Conservation (phyloP, 2,329 filamentous ascomycete genomes). For the Reticulascus tulasneorum region DNA sequence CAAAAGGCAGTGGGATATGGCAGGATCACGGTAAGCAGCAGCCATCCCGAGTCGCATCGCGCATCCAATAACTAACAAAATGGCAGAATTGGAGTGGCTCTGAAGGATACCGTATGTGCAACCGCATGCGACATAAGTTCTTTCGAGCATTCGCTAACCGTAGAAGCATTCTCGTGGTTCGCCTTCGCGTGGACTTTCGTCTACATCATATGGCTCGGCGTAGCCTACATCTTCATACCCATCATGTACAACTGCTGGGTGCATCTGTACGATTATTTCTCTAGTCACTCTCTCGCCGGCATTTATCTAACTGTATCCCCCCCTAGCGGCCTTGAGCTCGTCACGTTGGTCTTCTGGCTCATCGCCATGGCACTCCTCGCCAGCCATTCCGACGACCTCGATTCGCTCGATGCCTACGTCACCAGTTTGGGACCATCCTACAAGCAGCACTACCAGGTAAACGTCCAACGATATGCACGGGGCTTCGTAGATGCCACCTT, state of each 20-base stretch:
- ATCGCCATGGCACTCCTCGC: slow-evolving; percentile 14
- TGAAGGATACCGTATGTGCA: slow-evolving; percentile 15
- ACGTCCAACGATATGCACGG: slow-evolving; percentile 8
- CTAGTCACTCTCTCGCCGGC: neutral
- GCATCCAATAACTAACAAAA: too few relatives aligned
- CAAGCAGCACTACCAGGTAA: slow-evolving; percentile 13
- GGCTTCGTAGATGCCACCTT: slow-evolving; percentile 15
- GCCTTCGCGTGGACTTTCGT: slow-evolving; percentile 14
- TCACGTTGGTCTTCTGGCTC: slow-evolving; percentile 15
- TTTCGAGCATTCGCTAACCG: neutral
- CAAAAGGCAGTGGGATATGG: slow-evolving; percentile 14
- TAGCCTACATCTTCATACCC: slow-evolving; percentile 12
- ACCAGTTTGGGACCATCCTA: slow-evolving; percentile 12
- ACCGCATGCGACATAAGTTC: too few relatives aligned
- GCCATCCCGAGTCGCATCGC: too few relatives aligned
- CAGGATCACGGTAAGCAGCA: slow-evolving; percentile 14
- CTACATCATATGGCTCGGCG: slow-evolving; percentile 14
- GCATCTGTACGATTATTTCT: slow-evolving; percentile 14
- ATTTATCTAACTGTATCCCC: neutral
- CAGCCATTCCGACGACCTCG: slow-evolving; percentile 15
- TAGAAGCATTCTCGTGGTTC: slow-evolving; percentile 16
- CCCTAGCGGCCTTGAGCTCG: slow-evolving; percentile 11
- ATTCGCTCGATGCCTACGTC: slow-evolving; percentile 13
- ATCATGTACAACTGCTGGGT: slow-evolving; percentile 18
- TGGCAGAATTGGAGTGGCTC: slow-evolving; percentile 15